Evolutionary conservation across 805 yeast genomes (phyloP), one percentile per base, ranked within the genome.

Genomic region (Myxozyma vanderwaltii): DNA sequence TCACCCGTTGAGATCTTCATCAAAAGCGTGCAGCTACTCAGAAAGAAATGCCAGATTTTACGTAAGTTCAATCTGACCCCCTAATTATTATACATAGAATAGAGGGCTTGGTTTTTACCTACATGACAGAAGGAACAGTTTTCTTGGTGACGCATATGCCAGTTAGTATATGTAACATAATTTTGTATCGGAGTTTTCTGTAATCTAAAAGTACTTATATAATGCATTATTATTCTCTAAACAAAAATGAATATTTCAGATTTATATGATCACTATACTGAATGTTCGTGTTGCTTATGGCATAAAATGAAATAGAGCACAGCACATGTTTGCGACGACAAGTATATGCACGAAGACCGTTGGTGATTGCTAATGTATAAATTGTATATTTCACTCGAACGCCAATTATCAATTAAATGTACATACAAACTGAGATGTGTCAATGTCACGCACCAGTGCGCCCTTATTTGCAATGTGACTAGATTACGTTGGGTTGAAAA

Each of bases 1-100:
- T 79, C 90, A 15, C 97, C 99, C 23, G 96, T 89, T 69, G 98
- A 92, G 76, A 90, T 94, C 55, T 94, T 94, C 76, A 84, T 90
- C 77, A 94, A 92, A 74, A 84, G 92, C 61, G 88, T 94, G 51
- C 82, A 92, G 72, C 85, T 91, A 55, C 80, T 94, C 72, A 88
- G 85, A 75, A 86, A 86, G 71, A 94, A 94, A 77, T 65, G 70
- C 49, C 55, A 53, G 36, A 39, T 57, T 15, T 47, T 66, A 39
- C 63, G 69, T 8, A 53, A 62, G 24, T 63, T 63, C 41, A 57
- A 64, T 33, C 56, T 66, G 4, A 46, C 62, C 7, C 35, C 58
- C 4, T 59, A 54, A 26, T 10, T n/a, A 6, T 31, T 13, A 17
- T 5, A 15, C n/a, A 38, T 38, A 38, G n/a, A 5, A 13, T 5